These are phyloP conservation scores for Sugiyamaella sp. DNA, from an alignment of 1,139 yeast genomes.

Conservation along the genomic window DNA sequence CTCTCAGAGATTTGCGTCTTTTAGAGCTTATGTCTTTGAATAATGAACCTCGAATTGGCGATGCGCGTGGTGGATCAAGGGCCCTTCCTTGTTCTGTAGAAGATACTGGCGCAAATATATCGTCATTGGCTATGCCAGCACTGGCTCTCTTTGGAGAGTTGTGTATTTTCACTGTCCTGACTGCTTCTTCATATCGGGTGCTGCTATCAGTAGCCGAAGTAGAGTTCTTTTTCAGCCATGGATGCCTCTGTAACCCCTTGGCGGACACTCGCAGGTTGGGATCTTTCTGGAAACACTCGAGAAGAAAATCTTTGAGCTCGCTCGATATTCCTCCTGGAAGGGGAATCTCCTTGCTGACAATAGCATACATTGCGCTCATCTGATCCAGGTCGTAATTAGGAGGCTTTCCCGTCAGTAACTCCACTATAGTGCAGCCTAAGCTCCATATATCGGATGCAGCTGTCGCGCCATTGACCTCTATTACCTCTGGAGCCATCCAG, in stretches of 20 bases:
- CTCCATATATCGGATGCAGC: constrained; percentile 79
- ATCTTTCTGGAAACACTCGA: constrained; percentile 78
- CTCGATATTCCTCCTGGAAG: constrained; percentile 64
- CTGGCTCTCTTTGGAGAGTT: constrained; percentile 28
- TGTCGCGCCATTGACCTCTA: constrained; percentile 81
- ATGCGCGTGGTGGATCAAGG: background rate
- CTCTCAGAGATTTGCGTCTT: background rate
- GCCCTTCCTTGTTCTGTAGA: background rate
- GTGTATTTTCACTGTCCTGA: constrained; percentile 40
- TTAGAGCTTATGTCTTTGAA: constrained; percentile 13
- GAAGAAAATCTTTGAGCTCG: constrained; percentile 57
- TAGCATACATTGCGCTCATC: constrained; percentile 90
- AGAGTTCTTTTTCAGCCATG: constrained; percentile 54
- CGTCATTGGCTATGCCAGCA: constrained; percentile 10
- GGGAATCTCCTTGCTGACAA: constrained; percentile 85
- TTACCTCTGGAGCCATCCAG: constrained; percentile 88
- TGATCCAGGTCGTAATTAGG: constrained; percentile 83
- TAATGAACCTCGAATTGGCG: constrained; percentile 7
- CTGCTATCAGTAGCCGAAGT: constrained; percentile 20
- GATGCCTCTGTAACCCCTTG: constrained; percentile 56
- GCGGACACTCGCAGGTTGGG: constrained; percentile 66
- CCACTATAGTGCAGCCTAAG: constrained; percentile 92
- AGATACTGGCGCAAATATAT: constrained; percentile 3
- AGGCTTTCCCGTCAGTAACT: constrained; percentile 81
- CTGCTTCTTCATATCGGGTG: constrained; percentile 38